Conservation (phyloP, 257 asterid genomes). For the Jacaranda copaia region DNA sequence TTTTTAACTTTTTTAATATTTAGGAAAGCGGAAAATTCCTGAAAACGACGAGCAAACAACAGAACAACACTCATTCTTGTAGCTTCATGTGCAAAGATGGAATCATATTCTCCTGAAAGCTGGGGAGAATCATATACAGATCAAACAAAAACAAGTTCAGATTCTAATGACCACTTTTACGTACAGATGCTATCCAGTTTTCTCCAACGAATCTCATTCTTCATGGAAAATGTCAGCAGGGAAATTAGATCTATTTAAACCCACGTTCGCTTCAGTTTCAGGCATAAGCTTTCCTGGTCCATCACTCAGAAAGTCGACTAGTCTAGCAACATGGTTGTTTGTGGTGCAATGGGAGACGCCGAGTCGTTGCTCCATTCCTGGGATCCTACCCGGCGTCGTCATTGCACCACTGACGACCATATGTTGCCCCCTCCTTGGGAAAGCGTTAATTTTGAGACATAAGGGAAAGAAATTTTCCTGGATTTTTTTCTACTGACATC, state of each 20-base stretch:
- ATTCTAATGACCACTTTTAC: neutral
- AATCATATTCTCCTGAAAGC: conserved; percentile 33
- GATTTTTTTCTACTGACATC: too few species aligned
- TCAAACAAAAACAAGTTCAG: neutral
- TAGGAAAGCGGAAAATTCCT: neutral
- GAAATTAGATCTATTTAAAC: conserved; percentile 24
- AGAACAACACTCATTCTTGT: conserved; percentile 3
- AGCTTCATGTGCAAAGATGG: conserved; percentile 20
- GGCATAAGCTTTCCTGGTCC: conserved; percentile 10
- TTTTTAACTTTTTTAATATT: neutral
- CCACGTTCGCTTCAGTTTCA: conserved; percentile 9
- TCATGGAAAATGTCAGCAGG: neutral
- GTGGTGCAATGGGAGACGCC: conserved; percentile 54
- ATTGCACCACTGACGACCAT: conserved; percentile 54
- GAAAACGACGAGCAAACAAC: conserved; percentile 30
- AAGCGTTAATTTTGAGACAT: too few species aligned
- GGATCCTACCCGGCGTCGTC: conserved; percentile 41
- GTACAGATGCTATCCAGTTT: neutral
- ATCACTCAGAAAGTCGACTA: neutral
- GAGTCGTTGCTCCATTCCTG: neutral
- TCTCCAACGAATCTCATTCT: conserved; percentile 29
- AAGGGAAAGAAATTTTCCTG: neutral
- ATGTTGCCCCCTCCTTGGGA: conserved; percentile 24
- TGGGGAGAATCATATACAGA: neutral
- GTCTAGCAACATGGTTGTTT: conserved; percentile 42